Base-by-base conservation (phyloP, 2,329 filamentous ascomycete genomes). In the Phoma herbarum region DNA sequence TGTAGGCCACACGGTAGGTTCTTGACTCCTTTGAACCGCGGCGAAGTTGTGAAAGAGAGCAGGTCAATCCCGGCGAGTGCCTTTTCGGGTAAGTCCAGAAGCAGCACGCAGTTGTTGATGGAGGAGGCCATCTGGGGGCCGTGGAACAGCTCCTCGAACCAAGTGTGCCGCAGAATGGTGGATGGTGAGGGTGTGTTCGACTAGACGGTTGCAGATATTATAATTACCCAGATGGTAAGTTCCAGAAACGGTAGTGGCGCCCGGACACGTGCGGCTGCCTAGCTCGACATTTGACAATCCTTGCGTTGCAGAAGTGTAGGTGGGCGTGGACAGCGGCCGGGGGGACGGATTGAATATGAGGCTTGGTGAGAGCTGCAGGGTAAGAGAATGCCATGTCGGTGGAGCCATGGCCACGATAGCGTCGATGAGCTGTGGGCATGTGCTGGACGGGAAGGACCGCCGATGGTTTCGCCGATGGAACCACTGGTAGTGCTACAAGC, bases 11-110 rank as follows among this genome's bases (percentile, higher is more conserved):
- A 67, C 0, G 86, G 84, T 4, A 89, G 67, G 62, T 85, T 81
- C 61, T 84, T 86, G 65, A 89, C 83, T 26, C 87, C 87, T 56
- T 82, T 81, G 73, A 89, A 89, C 51, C 84, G 83, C 11, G 84
- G 79, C 11, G 86, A 85, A 4, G 85, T 85, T 16, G 85, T 88
- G 74, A 89, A 89, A 44, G 86, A 86, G 48, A 88, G 80, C 47
- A 84, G 64, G 70, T 85, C 76, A 69, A 86, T 83, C 60, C 83
- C 86, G 63, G 84, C 83, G 14, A 84, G 75, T 1, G 83, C 80
- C 46, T 78, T 72, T 29, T 77, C 74, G 8, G 79, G 76, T 10
- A 81, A 74, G 53, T 80, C 76, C n/a, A 84, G 75, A 2, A 83
- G 69, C 5, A 83, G 74, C 26, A 76, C 67, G 50, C 72, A 75